These are phyloP conservation scores for Parmelia sp. DNA, from an alignment of 495 filamentous ascomycete genomes.

Conservation along the genomic window DNA sequence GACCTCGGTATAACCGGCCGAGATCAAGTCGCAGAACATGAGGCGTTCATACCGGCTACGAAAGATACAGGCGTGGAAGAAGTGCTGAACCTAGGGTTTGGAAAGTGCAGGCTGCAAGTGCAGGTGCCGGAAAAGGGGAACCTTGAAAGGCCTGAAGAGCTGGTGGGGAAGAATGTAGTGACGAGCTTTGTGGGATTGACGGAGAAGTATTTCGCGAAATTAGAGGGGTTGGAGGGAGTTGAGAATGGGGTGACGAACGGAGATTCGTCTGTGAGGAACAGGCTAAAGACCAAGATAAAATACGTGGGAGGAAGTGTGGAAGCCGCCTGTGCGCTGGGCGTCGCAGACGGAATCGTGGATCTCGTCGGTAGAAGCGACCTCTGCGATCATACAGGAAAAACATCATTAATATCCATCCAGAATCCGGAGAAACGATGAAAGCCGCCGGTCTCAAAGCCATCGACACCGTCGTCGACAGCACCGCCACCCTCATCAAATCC, in stretches of 20 bases:
- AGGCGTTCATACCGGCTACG: constrained; percentile 54
- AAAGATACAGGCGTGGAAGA: constrained; percentile 64
- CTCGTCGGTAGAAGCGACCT: constrained; percentile 66
- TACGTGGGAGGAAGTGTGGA: constrained; percentile 94
- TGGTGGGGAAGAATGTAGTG: constrained; percentile 90
- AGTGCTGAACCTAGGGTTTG: constrained; percentile 84
- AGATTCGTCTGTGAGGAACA: constrained; percentile 35
- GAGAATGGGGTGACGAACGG: constrained; percentile 24
- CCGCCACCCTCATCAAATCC: constrained; percentile 86
- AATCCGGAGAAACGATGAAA: constrained; percentile 98
- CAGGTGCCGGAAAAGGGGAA: constrained; percentile 86
- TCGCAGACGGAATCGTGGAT: constrained; percentile 95
- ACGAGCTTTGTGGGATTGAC: constrained; percentile 89
- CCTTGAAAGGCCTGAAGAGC: constrained; percentile 59
- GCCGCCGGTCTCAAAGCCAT: constrained; percentile 95
- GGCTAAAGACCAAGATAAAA: constrained; percentile 75
- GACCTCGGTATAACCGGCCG: constrained; percentile 90
- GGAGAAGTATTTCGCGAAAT: constrained; percentile 66
- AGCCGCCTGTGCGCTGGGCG: constrained; percentile 89
- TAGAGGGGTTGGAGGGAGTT: constrained; percentile 48
- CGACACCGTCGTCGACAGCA: constrained; percentile 81
- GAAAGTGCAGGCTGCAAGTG: constrained; percentile 85
- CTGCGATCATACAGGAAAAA: not conserved
- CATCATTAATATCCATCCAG: constrained; percentile 37
- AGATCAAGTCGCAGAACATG: constrained; percentile 90